Percentiles rank a stretch among this genome's conserved stretches.
Conservation (phyloP, 116 monocot genomes). For the Iris pallida region DNA sequence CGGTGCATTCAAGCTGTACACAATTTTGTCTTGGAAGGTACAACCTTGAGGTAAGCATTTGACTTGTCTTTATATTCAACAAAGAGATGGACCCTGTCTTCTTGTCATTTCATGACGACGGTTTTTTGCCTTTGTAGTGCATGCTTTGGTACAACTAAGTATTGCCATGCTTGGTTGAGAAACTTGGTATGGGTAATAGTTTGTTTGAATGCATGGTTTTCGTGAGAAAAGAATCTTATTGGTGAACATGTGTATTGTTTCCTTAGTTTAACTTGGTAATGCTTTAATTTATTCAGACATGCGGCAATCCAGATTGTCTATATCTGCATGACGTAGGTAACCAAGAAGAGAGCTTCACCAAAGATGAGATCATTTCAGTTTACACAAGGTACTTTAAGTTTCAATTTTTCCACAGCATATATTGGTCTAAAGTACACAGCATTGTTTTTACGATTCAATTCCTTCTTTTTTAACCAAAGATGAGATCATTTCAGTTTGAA, state of each 20-base stretch:
- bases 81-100: not conserved
- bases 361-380: constrained; percentile 39
- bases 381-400: constrained; percentile 25
- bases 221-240: not conserved
- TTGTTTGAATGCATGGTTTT: not conserved
- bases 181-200: constrained; percentile 40
- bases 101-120: not conserved
- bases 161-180: constrained; percentile 68
- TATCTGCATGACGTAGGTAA: constrained; percentile 38
- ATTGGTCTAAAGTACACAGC: not conserved
- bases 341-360: constrained; percentile 40
- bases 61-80: not conserved
- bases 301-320: constrained; percentile 36
- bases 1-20: constrained; percentile 46
- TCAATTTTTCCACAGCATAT: constrained; percentile 12
- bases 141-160: constrained; percentile 79
- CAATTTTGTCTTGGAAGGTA: constrained; percentile 32
- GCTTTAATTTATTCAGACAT: constrained; percentile 18
- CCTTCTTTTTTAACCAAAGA: no score
- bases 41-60: constrained; percentile 30
- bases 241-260: not conserved
- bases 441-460: no score
- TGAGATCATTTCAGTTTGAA: no score
- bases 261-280: not conserved
- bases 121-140: constrained; percentile 33